These are phyloP conservation scores for Baudoinia panamericana DNA, from an alignment of 495 filamentous ascomycete genomes.

Conservation along the genomic window DNA sequence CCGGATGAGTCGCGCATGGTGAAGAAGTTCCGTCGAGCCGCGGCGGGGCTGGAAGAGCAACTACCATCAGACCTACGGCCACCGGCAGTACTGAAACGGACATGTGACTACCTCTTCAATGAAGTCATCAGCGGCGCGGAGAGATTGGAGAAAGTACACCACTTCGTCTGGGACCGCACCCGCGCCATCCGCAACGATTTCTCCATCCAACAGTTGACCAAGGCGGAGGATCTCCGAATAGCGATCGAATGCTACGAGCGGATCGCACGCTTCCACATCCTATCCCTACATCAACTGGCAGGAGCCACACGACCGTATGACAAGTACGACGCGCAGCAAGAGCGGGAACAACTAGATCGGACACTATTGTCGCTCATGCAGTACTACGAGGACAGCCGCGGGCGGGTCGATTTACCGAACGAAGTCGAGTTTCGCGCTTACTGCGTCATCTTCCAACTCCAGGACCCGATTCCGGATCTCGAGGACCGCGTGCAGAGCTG, in stretches of 20 bases:
- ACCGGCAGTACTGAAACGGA: slow-evolving; percentile 52
- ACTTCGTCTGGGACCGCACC: slow-evolving; percentile 89
- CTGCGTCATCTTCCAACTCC: slow-evolving; percentile 70
- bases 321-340: slow-evolving; percentile 76
- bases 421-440: slow-evolving; percentile 88
- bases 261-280: slow-evolving; percentile 83
- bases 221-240: slow-evolving; percentile 49
- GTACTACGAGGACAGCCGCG: slow-evolving; percentile 65
- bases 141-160: slow-evolving; percentile 56
- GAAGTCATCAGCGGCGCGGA: slow-evolving; percentile 53
- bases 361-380: slow-evolving; percentile 78
- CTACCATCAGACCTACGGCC: slow-evolving; percentile 87
- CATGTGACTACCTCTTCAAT: slow-evolving; percentile 71
- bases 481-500: slow-evolving; percentile 63
- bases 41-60: slow-evolving; percentile 82
- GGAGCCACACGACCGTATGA: slow-evolving; percentile 43
- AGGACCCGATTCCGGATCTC: slow-evolving; percentile 54
- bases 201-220: slow-evolving; percentile 68
- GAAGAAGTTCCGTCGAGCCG: slow-evolving; percentile 80
- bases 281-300: slow-evolving; percentile 73
- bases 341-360: slow-evolving; percentile 82
- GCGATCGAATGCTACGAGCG: slow-evolving; percentile 74
- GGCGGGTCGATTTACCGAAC: slow-evolving; percentile 44
- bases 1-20: slow-evolving; percentile 50
- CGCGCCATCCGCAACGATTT: slow-evolving; percentile 88